These are phyloP conservation scores for Xylariaceae sp. DNA, from an alignment of 2,329 filamentous ascomycete species.

Conservation along the genomic window DNA sequence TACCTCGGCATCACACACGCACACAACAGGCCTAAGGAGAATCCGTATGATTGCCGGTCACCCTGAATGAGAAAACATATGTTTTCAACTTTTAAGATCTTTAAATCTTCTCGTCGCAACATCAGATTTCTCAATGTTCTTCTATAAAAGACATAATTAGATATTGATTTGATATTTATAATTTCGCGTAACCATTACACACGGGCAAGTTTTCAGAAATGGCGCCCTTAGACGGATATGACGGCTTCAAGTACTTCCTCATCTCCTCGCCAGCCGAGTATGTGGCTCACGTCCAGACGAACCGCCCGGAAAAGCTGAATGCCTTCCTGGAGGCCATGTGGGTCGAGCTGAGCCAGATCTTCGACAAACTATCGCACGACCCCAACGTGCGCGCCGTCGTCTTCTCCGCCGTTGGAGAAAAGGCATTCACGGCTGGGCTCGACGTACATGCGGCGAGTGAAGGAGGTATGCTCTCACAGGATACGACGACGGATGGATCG, in stretches of 20 bases:
- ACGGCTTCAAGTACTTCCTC: conserved; percentile 60
- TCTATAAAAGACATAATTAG: neutral
- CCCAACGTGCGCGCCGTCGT: conserved; percentile 69
- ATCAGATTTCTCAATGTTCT: neutral
- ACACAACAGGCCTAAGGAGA: neutral
- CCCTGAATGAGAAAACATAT: no score
- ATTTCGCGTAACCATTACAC: neutral
- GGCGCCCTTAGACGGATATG: conserved; percentile 34
- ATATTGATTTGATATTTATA: neutral
- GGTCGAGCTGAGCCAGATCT: conserved; percentile 69
- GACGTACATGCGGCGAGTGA: conserved; percentile 69
- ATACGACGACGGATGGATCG: conserved; percentile 48
- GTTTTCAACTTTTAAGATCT: no score
- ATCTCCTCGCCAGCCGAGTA: conserved; percentile 64
- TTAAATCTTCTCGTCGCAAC: neutral
- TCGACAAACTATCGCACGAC: conserved; percentile 66
- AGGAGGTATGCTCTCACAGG: conserved; percentile 39
- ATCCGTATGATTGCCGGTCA: no score
- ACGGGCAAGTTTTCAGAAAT: conserved; percentile 6
- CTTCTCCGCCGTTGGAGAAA: conserved; percentile 73
- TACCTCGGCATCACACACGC: conserved; percentile 7
- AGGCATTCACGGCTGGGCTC: conserved; percentile 79
- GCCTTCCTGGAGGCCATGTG: conserved; percentile 82
- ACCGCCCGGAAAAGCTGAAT: conserved; percentile 81
- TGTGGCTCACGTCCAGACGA: conserved; percentile 89